Conservation (phyloP, 176 grass and related monocot species). For the Triticum dicoccoides region DNA sequence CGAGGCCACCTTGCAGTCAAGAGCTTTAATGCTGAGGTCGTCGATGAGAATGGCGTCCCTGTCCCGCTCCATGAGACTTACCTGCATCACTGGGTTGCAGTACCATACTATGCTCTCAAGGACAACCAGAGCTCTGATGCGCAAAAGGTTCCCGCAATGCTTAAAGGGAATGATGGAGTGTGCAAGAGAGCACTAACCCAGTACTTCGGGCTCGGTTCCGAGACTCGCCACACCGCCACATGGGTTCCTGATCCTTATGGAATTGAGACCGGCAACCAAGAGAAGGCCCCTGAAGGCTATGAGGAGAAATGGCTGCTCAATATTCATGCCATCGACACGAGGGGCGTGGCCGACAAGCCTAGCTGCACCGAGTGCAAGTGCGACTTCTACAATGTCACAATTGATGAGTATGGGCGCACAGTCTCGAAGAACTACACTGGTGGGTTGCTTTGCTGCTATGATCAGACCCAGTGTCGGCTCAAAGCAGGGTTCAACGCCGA, state of each 20-base stretch:
- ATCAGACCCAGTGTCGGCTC: constrained; percentile 55
- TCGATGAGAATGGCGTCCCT: constrained; percentile 53
- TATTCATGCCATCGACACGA: constrained; percentile 77
- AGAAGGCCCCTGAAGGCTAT: constrained; percentile 46
- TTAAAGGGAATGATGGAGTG: constrained; percentile 55
- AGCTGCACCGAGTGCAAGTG: constrained; percentile 88
- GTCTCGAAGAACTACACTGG: constrained; percentile 44
- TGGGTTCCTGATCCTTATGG: constrained; percentile 92
- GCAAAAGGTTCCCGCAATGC: not conserved
- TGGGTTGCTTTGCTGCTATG: constrained; percentile 71
- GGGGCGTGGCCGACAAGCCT: constrained; percentile 48
- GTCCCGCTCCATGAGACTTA: constrained; percentile 87
- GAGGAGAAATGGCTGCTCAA: constrained; percentile 75
- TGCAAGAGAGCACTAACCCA: constrained; percentile 45
- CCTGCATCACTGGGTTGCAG: constrained; percentile 83
- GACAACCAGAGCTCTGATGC: not conserved
- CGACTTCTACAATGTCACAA: constrained; percentile 63
- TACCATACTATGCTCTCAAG: constrained; percentile 34
- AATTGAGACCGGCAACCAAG: constrained; percentile 55
- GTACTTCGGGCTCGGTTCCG: constrained; percentile 84
- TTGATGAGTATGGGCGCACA: constrained; percentile 47
- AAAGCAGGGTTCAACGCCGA: constrained; percentile 29
- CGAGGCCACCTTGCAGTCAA: constrained; percentile 75
- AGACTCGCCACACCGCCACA: constrained; percentile 74
- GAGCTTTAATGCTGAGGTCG: constrained; percentile 74